Base-by-base conservation (phyloP, 2,329 filamentous ascomycete species). In the Knoxdaviesia capensis region DNA sequence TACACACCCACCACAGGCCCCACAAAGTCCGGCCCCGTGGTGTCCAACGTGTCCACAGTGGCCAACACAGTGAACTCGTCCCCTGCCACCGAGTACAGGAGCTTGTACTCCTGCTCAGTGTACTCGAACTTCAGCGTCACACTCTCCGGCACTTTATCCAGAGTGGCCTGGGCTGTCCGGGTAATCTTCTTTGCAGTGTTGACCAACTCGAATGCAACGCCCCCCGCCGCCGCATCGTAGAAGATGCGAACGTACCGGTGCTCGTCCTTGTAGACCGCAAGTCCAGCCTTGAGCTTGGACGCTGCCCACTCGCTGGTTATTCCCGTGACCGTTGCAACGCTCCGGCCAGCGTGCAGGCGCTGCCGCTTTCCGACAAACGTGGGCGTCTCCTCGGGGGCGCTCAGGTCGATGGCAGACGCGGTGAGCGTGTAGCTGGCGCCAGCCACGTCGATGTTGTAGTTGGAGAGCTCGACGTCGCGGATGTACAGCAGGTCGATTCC, bases 11-110 rank as follows among this genome's bases (percentile, higher is more conserved):
- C 49, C 0, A 58, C 48, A 1, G 56, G 54, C 0, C 56, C 56
- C 2, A 54, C 52, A 43, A 59, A 58, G 44, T 58, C 56, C 20
- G 48, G 51, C 7, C 49, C 51, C 0, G 52, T 55, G 49, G 57
- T 43, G 6, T 57, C 53, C 29, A 53, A 31, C 7, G 50, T 51
- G 41, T 54, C 51, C 29, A 55, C 46, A 1, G 3, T 34, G 1
- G 38, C 44, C 8, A 44, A 41, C 6, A 36, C 29, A 20, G n/a
- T 35, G 3, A 5, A 11, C 5, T n/a, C 10, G 20, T 5, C 31
- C 36, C 7, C 11, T 31, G 5, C 36, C 34, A n/a, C 11, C 20
- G 37, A 31, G 32, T 43, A 43, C n/a, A 7, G 10, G 5, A 43
- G 30, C 3, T 28, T n/a, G 11, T 43, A 43, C 28, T 39, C 36